Conservation (phyloP, 192 early-diverging fungal genomes). For the Funneliformis geosporum region DNA sequence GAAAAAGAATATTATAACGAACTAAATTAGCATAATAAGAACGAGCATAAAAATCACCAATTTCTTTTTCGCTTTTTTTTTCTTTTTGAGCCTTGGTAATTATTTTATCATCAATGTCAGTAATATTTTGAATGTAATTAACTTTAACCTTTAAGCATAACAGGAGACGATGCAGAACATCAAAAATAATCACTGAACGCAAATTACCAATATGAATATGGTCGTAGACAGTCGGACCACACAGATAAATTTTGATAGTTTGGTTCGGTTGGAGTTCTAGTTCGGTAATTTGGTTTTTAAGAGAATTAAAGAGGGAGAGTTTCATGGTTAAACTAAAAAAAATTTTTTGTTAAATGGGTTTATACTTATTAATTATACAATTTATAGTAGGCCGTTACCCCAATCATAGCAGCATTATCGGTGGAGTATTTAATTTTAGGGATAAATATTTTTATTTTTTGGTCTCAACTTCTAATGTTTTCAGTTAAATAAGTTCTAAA, state of each 20-base stretch:
- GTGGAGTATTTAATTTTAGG: too few species aligned
- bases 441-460: too few species aligned
- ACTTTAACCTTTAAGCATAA: background rate
- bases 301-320: too few species aligned
- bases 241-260: slow-evolving; percentile 3
- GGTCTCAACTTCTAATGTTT: too few species aligned
- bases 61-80: slow-evolving; percentile 16
- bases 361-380: too few species aligned
- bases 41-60: background rate
- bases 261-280: background rate
- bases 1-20: slow-evolving; percentile 16
- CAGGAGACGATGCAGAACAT: background rate
- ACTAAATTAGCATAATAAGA: background rate
- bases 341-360: too few species aligned
- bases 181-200: background rate
- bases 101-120: slow-evolving; percentile 24
- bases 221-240: slow-evolving; percentile 2
- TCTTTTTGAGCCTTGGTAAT: slow-evolving; percentile 3
- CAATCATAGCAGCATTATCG: too few species aligned
- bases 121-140: slow-evolving; percentile 20
- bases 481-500: too few species aligned
- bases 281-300: background rate
- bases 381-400: too few species aligned
- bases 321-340: too few species aligned
- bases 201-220: slow-evolving; percentile 13